Conservation (phyloP, 148 eudicot species). For the Oxyria digyna region DNA sequence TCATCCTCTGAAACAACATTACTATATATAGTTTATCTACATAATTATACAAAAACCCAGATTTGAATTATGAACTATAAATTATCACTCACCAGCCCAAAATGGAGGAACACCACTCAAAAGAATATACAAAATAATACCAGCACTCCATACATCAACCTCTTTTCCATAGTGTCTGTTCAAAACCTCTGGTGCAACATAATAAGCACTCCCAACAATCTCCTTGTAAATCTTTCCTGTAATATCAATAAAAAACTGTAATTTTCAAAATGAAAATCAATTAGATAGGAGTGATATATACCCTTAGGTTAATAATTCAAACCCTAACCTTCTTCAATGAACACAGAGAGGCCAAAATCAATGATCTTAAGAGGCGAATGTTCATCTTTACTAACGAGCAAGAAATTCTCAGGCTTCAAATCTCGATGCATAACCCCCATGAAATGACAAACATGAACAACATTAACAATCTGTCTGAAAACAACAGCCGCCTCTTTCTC, state of each 20-base stretch:
- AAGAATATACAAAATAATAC: slow-evolving; percentile 80
- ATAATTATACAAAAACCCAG: not conserved
- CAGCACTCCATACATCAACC: slow-evolving; percentile 95
- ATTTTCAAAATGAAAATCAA: no score
- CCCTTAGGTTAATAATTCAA: no score
- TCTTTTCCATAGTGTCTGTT: slow-evolving; percentile 62
- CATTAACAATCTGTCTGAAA: slow-evolving; percentile 74
- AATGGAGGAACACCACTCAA: slow-evolving; percentile 83
- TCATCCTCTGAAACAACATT: slow-evolving; percentile 52
- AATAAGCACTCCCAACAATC: slow-evolving; percentile 79
- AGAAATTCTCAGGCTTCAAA: slow-evolving; percentile 91
- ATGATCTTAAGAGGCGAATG: slow-evolving; percentile 60
- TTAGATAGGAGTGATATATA: no score
- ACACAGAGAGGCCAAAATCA: slow-evolving; percentile 88
- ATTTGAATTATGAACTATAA: not conserved
- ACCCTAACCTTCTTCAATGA: slow-evolving; percentile 63
- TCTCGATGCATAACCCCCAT: slow-evolving; percentile 96
- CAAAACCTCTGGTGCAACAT: slow-evolving; percentile 84
- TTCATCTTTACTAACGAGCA: slow-evolving; percentile 37
- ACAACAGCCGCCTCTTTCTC: slow-evolving; percentile 81
- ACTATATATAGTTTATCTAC: not conserved
- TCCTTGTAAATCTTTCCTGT: slow-evolving; percentile 50
- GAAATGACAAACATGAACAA: slow-evolving; percentile 91
- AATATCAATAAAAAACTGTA: no score
- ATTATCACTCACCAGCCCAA: slow-evolving; percentile 50